Evolutionary conservation across 2,329 filamentous ascomycete species (phyloP).

Genomic region (Hirsutella rhossiliensis): DNA sequence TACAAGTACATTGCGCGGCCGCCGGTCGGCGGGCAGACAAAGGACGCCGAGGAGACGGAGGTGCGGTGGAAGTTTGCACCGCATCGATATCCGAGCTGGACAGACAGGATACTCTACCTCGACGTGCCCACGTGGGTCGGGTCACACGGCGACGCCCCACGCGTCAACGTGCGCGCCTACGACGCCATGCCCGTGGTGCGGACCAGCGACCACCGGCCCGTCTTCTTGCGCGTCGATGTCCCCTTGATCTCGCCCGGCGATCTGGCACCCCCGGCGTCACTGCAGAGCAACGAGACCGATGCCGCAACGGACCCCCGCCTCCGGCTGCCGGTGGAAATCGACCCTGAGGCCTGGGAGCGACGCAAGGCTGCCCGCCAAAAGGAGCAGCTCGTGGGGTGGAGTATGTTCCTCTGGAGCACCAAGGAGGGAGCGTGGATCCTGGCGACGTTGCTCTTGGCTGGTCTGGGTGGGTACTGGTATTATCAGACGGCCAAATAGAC

Average conservation of each 20-base stretch:
- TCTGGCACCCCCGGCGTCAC: conserved; percentile 21
- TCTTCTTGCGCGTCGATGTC: conserved; percentile 58
- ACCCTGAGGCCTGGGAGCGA: conserved; percentile 42
- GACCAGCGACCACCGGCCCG: conserved; percentile 82
- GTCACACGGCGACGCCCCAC: conserved; percentile 11
- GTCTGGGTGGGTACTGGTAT: conserved; percentile 34
- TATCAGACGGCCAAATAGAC: conserved; percentile 6
- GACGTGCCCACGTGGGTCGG: conserved; percentile 43
- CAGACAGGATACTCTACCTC: conserved; percentile 77
- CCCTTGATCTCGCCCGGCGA: conserved; percentile 39
- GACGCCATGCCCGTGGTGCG: conserved; percentile 63
- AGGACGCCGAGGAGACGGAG: conserved; percentile 21
- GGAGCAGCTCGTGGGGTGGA: conserved; percentile 39
- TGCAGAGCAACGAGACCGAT: not conserved
- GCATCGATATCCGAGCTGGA: conserved; percentile 87
- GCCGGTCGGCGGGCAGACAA: conserved; percentile 10
- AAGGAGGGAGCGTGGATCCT: conserved; percentile 35
- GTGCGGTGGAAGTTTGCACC: conserved; percentile 61
- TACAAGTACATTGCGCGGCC: conserved; percentile 65
- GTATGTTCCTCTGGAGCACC: conserved; percentile 42
- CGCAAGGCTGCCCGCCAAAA: conserved; percentile 31
- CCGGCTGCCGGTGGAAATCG: conserved; percentile 37
- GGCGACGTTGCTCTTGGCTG: conserved; percentile 26
- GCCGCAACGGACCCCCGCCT: conserved; percentile 28
- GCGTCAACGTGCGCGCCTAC: conserved; percentile 51